Base-by-base conservation (phyloP, 2,329 filamentous ascomycete genomes). In the Aspergillus arachidicola region DNA sequence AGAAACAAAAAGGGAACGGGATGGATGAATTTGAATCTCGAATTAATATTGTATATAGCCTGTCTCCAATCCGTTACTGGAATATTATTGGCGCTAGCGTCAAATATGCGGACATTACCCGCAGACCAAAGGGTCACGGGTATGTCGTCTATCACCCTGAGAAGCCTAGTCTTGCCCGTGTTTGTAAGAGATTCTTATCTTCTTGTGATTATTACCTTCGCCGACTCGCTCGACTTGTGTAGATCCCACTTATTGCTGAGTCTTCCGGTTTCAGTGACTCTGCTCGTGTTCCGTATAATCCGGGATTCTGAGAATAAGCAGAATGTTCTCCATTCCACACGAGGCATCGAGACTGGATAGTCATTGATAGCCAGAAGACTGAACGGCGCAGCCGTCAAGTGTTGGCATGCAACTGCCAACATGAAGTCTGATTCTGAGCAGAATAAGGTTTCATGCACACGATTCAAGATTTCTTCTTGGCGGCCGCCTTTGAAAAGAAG, bases 401-500 rank as follows among this genome's bases (percentile, higher is more conserved):
- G n/a, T 12, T 16, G 32, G n/a, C 32, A 10, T 19, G n/a, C n/a
- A n/a, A 23, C n/a, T 38, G 51, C 51, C 23, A 19, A 36, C 14
- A 32, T 26, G 51, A 16, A 14, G 30, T 36, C 21, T 23, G 36
- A 21, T 34, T 38, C 51, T 12, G 43, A 28, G 16, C 21, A n/a
- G 12, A 19, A 48, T 58, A 58, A 38, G 11, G 32, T 41, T 6
- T 36, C n/a, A 32, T 21, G 43, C 41, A 50, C 19, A 21, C 12
- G 23, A 51, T 21, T 50, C 70, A 77, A 41, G 73, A 62, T 59
- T 77, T 77, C 65, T 78, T 78, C 64, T 76, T 74, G 12, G 69
- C 51, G 32, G 76, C 69, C 32, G 76, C 73, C 80, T 94, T 96
- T 64, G 88, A 88, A 78, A 99, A 99, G 80, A 99, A 99, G 65